Evolutionary conservation across 257 asterid species (phyloP), one percentile per base, ranked within the genome.

Genomic region (Lantana camara): DNA sequence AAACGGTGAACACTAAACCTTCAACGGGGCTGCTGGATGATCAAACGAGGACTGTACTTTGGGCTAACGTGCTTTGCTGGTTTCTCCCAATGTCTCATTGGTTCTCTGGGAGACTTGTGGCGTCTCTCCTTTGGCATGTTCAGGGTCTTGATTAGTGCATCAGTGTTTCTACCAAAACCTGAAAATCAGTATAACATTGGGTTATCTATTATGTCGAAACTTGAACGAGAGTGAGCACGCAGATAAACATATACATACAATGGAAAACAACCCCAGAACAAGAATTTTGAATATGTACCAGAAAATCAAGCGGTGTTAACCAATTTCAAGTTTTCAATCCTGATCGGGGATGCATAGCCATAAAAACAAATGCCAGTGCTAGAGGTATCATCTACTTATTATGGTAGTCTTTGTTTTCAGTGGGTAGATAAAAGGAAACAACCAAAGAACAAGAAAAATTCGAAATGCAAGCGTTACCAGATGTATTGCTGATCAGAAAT

Each of bases 1-100:
- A 63, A 63, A 42, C 60, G 24, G 42, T 42, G 35, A 19, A 37
- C 24, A n/a, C 30, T 20, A n/a, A 54, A 23, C 16, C 52, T 74
- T 86, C 85, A 89, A 62, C 89, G 96, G 5, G 97, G 97, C 82
- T 86, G 98, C 79, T 91, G 96, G 83, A 91, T 91, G 82, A 88
- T 91, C 83, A 68, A 79, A 47, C 95, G 90, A 4, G 95, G 91
- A 76, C 86, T 79, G 92, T 75, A 73, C 53, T 60, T 87, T 4
- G 96, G 80, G 77, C 78, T 77, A 29, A 83, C 75, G 12, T 68
- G 48, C 82, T 82, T 87, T 4, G 86, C 85, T 22, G 93, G 92
- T 78, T 80, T 87, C 83, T 82, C 97, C 82, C 80, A 75, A 62
- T 70, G 63, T 73, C 57, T 82, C 51, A 72, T 42, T n/a, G 77